phyloP scores from a whole-genome alignment of 228 moss, liverwort and hornwort species.

The Sphagnum magellanicum region DNA sequence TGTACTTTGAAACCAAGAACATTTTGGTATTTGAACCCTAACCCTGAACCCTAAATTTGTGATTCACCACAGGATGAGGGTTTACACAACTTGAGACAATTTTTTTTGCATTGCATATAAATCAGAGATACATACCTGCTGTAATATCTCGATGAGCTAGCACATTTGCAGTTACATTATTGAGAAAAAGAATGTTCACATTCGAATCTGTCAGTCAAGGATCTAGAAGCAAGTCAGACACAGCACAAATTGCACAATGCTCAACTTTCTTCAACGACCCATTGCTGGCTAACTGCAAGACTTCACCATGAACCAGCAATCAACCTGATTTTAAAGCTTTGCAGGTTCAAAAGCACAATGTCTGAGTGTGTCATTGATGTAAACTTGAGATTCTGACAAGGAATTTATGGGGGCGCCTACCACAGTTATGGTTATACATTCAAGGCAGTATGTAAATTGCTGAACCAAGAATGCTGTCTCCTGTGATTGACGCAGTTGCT shows the following conservation, averaged over 20 bases:
- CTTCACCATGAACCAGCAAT: neutral
- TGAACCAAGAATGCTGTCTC: conserved; percentile 59
- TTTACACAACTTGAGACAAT: too few relatives aligned
- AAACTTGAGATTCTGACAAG: neutral
- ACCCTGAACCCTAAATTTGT: too few relatives aligned
- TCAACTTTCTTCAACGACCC: neutral
- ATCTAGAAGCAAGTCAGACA: neutral
- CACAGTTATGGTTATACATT: conserved; percentile 75
- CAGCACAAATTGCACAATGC: neutral
- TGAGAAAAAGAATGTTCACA: conserved; percentile 50
- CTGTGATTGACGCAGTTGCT: conserved; percentile 49
- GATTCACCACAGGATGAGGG: too few relatives aligned
- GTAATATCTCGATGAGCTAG: conserved; percentile 50
- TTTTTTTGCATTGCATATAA: too few relatives aligned
- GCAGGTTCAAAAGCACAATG: neutral
- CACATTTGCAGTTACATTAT: conserved; percentile 38
- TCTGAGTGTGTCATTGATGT: neutral
- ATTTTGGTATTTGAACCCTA: too few relatives aligned
- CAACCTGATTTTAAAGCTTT: neutral
- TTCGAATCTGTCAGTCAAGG: conserved; percentile 49
- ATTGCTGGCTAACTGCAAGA: too few relatives aligned
- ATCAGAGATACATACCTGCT: conserved; percentile 27
- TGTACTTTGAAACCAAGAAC: too few relatives aligned
- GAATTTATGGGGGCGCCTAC: conserved; percentile 14
- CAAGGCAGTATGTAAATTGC: conserved; percentile 63